These are phyloP conservation scores for Citrullus amarus DNA, from an alignment of 306 rosid species.

Conservation along the genomic window DNA sequence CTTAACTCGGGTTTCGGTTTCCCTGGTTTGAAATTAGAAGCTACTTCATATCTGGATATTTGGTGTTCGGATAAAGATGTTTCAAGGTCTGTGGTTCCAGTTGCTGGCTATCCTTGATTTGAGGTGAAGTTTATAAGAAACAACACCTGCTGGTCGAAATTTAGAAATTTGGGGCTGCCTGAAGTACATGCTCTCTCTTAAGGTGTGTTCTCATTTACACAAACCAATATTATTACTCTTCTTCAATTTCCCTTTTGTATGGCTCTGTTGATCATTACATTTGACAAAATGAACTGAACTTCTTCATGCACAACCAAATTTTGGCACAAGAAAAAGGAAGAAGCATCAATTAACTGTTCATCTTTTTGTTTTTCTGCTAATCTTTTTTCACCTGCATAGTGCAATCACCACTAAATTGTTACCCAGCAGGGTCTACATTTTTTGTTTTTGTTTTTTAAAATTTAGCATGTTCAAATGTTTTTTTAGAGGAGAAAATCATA, in stretches of 20 bases:
- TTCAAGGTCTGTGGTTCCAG: not conserved
- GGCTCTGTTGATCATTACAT: too few relatives aligned
- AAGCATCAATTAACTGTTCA: not conserved
- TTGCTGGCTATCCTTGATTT: not conserved
- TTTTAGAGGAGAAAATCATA: too few relatives aligned
- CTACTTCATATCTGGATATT: not conserved
- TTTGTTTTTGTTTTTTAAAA: too few relatives aligned
- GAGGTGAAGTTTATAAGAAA: not conserved
- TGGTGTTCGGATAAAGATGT: not conserved
- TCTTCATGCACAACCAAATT: not conserved
- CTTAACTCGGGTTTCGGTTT: too few relatives aligned
- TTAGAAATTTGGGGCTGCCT: not conserved
- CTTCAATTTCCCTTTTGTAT: not conserved
- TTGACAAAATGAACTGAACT: too few relatives aligned
- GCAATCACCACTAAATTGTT: too few relatives aligned
- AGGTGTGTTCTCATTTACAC: not conserved
- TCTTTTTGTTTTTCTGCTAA: not conserved
- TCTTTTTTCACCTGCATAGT: too few relatives aligned
- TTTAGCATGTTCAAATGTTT: too few relatives aligned
- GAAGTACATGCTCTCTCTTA: not conserved
- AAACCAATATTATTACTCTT: not conserved
- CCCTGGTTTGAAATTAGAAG: not conserved
- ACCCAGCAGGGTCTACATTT: too few relatives aligned
- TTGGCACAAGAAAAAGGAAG: not conserved
- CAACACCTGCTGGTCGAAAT: not conserved